Base-by-base conservation (phyloP, 768 basidiomycete species). In the Termitomyces sp. region DNA sequence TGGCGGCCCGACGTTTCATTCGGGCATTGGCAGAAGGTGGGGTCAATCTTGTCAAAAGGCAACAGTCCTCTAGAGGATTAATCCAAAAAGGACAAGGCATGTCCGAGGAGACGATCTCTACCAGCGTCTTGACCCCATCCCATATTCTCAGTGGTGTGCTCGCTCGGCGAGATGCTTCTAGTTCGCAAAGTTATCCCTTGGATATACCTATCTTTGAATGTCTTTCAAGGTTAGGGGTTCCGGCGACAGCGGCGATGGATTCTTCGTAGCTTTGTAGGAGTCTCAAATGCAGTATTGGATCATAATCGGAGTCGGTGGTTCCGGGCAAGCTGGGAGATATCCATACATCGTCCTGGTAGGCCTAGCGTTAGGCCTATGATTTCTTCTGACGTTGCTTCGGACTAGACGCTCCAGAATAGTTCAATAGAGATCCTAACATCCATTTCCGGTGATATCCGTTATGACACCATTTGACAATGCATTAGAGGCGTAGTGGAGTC, bases 101-200 rank as follows among this genome's bases (percentile, higher is more conserved):
- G 12, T 33, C 53, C 53, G 61, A 59, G 51, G 58, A 56, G 49
- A 62, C 50, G 50, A 64, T 30, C 56, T 24, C 57, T 7, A 58
- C 56, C 22, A 65, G 60, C 42, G 60, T 78, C 40, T 69, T 82
- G 59, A 78, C 76, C 43, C 77, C 79, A 34, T 68, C 74, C 7
- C 79, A 82, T 58, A 69, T 82, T 53, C 63, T 79, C n/a, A 70
- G 69, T 33, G 76, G 78, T 43, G 66, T 79, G 48, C 62, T 75
- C n/a, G 60, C 68, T 14, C 66, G 65, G 51, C 68, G 70, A 40
- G 63, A 63, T 43, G 61, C 64, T 49, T 59, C 53, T 20, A 34
- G 55, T 10, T 32, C 52, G 14, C 46, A 53, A 33, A 45, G 49
- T 33, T 43, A 58, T 40, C 55, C 51, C 37, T 27, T 63, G 20